Conservation (phyloP, 2,329 filamentous ascomycete genomes). For the Sclerotinia borealis region DNA sequence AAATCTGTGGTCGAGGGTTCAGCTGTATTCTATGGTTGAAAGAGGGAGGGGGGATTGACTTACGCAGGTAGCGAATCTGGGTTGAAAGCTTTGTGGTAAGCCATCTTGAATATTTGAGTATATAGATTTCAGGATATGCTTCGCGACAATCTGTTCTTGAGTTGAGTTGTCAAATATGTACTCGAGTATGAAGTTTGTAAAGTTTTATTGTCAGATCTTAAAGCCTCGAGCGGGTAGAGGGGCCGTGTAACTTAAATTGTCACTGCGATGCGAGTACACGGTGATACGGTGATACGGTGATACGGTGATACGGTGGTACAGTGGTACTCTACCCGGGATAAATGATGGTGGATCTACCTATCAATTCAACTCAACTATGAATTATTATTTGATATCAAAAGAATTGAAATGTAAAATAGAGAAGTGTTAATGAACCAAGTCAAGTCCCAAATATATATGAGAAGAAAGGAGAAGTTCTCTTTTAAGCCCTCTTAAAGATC, state of each 20-base stretch:
- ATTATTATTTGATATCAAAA: background rate
- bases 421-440: background rate
- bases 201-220: background rate
- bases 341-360: no score
- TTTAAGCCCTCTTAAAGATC: background rate
- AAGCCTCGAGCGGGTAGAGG: background rate
- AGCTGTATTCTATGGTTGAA: slow-evolving; percentile 12
- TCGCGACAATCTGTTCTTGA: background rate
- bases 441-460: background rate
- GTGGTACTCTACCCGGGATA: no score
- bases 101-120: slow-evolving; percentile 53
- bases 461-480: background rate
- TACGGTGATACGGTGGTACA: background rate
- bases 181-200: background rate
- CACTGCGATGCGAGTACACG: background rate
- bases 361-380: no score
- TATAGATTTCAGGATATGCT: background rate
- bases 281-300: no score
- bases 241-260: background rate
- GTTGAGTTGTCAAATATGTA: background rate
- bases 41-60: slow-evolving; percentile 33
- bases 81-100: slow-evolving; percentile 90
- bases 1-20: slow-evolving; percentile 36
- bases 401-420: background rate
- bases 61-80: slow-evolving; percentile 91